These are phyloP conservation scores for Kwoniella botswanensis DNA, from an alignment of 768 basidiomycete species.

Conservation along the genomic window DNA sequence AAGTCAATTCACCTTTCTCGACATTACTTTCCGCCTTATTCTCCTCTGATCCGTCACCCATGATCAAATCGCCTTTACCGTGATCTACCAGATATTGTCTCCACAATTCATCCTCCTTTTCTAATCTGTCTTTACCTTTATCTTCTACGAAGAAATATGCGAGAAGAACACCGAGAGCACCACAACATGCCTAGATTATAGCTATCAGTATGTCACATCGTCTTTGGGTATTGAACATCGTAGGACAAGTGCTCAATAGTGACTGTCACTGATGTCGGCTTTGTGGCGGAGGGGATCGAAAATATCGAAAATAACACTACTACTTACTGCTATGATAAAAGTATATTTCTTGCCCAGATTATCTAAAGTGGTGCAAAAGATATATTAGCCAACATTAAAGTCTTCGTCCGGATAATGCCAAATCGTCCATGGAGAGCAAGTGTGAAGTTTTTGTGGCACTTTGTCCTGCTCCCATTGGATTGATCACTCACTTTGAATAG, in stretches of 20 bases:
- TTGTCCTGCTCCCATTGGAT: no score
- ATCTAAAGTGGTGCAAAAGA: conserved; percentile 11
- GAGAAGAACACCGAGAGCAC: conserved; percentile 36
- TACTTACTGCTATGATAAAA: conserved; percentile 45
- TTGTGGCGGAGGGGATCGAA: background rate
- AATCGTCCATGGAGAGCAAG: no score
- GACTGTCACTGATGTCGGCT: no score
- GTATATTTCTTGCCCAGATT: conserved; percentile 47
- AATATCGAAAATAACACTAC: background rate
- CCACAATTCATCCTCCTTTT: conserved; percentile 48
- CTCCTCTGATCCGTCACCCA: conserved; percentile 44
- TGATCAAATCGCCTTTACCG: conserved; percentile 41
- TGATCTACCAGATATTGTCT: conserved; percentile 48
- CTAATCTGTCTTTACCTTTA: conserved; percentile 45
- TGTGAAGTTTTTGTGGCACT: background rate
- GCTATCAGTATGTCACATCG: no score
- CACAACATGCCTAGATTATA: conserved; percentile 35
- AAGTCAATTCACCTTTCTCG: conserved; percentile 35
- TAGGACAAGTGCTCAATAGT: no score
- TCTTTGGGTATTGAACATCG: no score
- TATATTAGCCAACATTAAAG: no score
- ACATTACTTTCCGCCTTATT: conserved; percentile 23
- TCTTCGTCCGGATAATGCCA: no score
- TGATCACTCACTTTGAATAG: conserved; percentile 34
- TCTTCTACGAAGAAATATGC: conserved; percentile 50